Evolutionary conservation across 2,329 filamentous ascomycete genomes (phyloP).

Genomic region (Penicillium glabrum): DNA sequence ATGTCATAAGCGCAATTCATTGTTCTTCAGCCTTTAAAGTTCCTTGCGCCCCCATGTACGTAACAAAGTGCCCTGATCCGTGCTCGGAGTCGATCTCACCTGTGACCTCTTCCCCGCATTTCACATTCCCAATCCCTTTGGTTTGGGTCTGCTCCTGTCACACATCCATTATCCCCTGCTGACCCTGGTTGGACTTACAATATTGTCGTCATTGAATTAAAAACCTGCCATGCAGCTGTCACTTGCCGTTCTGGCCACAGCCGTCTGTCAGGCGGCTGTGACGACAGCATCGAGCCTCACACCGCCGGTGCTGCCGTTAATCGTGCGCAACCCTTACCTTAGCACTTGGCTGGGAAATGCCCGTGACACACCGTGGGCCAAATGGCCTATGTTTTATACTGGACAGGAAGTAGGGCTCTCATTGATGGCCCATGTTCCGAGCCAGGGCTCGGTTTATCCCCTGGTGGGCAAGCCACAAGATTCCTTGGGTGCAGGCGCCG

Average conservation of each 20-base stretch:
- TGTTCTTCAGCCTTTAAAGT: no score
- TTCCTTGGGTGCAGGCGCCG: conserved; percentile 48
- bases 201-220: conserved; percentile 2
- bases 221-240: conserved; percentile 32
- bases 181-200: not conserved
- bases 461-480: conserved; percentile 67
- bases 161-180: conserved; percentile 3
- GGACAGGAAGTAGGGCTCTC: conserved; percentile 67
- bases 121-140: conserved; percentile 7
- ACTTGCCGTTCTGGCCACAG: conserved; percentile 31
- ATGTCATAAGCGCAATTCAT: no score
- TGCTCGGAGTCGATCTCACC: conserved; percentile 4
- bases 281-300: conserved; percentile 54
- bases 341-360: conserved; percentile 74
- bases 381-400: conserved; percentile 86
- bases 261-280: conserved; percentile 43
- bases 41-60: no score
- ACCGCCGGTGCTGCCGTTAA: conserved; percentile 69
- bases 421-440: conserved; percentile 62
- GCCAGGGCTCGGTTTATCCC: conserved; percentile 61
- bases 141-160: conserved; percentile 7
- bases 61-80: not conserved
- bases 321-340: conserved; percentile 75
- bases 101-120: conserved; percentile 19
- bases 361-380: conserved; percentile 72